Evolutionary conservation across 441 rosid genomes (phyloP).

Genomic region (Adansonia gregorii): DNA sequence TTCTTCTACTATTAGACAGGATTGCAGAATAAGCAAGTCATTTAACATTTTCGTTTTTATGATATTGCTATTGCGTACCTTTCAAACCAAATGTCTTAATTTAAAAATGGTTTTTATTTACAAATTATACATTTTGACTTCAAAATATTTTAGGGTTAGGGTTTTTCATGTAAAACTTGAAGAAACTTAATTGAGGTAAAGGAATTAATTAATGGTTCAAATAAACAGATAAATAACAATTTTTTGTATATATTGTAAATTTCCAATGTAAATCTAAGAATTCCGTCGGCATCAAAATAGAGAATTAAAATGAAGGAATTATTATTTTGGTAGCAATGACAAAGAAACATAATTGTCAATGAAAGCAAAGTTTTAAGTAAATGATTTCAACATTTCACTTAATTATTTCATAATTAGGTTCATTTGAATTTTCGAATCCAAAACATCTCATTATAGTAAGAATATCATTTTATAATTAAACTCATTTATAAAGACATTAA

Average conservation of each 20-base stretch:
- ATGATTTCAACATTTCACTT: conserved; percentile 21
- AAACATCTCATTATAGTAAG: background rate
- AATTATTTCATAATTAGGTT: conserved; percentile 5
- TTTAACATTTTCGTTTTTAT: background rate
- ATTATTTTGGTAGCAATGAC: conserved; percentile 2
- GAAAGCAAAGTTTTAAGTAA: background rate
- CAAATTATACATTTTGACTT: background rate
- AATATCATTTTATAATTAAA: background rate
- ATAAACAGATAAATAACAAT: background rate
- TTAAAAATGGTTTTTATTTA: background rate
- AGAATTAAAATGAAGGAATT: background rate
- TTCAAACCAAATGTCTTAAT: background rate
- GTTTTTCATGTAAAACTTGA: background rate
- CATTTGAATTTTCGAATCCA: background rate
- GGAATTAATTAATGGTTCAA: background rate
- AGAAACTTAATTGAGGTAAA: background rate
- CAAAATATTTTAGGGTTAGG: background rate
- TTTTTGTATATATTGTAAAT: background rate
- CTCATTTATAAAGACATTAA: background rate
- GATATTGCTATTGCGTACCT: background rate
- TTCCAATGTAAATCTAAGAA: background rate
- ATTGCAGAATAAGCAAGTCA: too few relatives aligned
- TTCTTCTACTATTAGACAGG: background rate
- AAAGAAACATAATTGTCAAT: background rate
- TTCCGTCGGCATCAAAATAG: background rate